Conservation (phyloP, 805 yeast species). For the Starmerella vaccinii region DNA sequence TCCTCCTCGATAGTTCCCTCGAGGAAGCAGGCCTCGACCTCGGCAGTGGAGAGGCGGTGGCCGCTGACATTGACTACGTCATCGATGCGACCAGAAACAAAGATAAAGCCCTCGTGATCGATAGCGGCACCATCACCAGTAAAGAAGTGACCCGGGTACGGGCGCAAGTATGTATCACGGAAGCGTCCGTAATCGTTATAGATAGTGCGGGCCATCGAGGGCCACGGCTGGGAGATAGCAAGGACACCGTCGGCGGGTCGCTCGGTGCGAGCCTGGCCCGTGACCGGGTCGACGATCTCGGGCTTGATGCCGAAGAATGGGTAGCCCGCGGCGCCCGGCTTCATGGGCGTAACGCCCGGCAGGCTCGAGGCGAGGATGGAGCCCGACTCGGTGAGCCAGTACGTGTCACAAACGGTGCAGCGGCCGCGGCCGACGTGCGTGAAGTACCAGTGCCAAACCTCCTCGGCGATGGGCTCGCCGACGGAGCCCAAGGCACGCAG, state of each 20-base stretch:
- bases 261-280: constrained; percentile 74
- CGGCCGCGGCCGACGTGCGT: constrained; percentile 81
- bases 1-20: constrained; percentile 50
- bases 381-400: constrained; percentile 99
- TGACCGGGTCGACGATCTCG: constrained; percentile 82
- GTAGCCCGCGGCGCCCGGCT: constrained; percentile 93
- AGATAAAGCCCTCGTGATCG: constrained; percentile 90
- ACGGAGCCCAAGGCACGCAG: constrained; percentile 91
- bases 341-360: constrained; percentile 89
- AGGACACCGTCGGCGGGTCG: constrained; percentile 94
- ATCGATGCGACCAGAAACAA: constrained; percentile 98
- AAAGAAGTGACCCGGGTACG: constrained; percentile 88
- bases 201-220: constrained; percentile 96
- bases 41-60: constrained; percentile 96
- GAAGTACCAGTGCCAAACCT: constrained; percentile 97
- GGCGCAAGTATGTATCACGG: constrained; percentile 83
- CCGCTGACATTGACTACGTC: constrained; percentile 98
- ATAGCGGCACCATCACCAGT: constrained; percentile 99
- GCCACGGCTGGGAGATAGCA: constrained; percentile 88
- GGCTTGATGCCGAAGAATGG: constrained; percentile 95
- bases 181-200: constrained; percentile 79
- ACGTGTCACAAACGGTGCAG: constrained; percentile 89
- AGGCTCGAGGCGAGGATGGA: constrained; percentile 89
- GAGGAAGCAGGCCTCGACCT: constrained; percentile 72
- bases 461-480: constrained; percentile 97